Evolutionary conservation across 495 filamentous ascomycete species (phyloP), one percentile per base, ranked within the genome.

Genomic region (Lasiosphaeria miniovina): DNA sequence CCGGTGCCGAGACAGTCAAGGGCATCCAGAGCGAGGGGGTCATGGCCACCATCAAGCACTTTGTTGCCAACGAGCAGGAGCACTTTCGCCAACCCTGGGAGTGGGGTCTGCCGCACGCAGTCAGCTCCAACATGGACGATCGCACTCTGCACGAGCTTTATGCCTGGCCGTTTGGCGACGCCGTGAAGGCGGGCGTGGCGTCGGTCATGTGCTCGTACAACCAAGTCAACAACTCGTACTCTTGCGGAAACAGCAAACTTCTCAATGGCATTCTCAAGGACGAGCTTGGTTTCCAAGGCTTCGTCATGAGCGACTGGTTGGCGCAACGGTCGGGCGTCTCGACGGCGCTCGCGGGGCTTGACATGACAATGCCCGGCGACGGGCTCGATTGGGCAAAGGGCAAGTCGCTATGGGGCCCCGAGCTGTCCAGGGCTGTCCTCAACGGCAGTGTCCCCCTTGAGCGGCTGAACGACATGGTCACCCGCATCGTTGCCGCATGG

Each of bases 311-410:
- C 6, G 93, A 98, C 71, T 98, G 93, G 93, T 82, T 95, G 5
- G 93, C 92, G 6, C 92, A 96, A 69, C 82, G 90, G 36, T 86
- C 86, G 32, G 92, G 93, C 32, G 88, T 96, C 0, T 83, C 82
- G 14, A 88, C 85, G 61, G 88, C 93, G 4, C 72, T 96, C 24
- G 87, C 91, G 24, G 93, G 93, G 1, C 76, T 98, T 11, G 93
- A 97, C 71, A 92, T 96, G 90, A 90, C 83, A 11, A 97, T 97
- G 93, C 94, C 94, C 3, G 93, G 93, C 9, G 93, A 97, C 73
- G 93, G 93, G 2, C 69, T 90, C 9, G 62, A 63, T 12, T 96
- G 90, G 91, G 80, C 79, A 24, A 80, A 93, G 62, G 93, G 91
- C 7, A 72, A 89, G 17, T 87, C 89, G 0, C 80, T 96, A 0